Evolutionary conservation across 176 grass and related monocot genomes (phyloP).

Genomic region (Juncus effusus): DNA sequence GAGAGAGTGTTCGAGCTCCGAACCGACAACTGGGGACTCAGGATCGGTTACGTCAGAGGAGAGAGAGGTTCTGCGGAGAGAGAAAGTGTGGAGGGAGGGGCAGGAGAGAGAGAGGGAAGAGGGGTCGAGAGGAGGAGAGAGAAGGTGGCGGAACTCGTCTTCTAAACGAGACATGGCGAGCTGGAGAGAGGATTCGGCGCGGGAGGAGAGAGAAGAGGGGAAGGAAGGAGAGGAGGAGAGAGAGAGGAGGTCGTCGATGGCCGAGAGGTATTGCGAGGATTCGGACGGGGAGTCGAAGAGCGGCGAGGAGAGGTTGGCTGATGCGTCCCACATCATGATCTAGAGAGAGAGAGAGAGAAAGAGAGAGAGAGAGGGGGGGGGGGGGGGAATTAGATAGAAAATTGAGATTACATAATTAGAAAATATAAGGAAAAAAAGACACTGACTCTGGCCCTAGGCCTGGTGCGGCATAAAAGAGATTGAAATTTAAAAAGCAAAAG

Average conservation of each 20-base stretch:
- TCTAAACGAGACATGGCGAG: constrained; percentile 62
- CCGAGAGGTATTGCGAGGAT: constrained; percentile 51
- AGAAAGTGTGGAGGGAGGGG: constrained; percentile 45
- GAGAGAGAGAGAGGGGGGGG: constrained; percentile 4
- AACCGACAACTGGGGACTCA: constrained; percentile 22
- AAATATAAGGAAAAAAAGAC: too few relatives aligned
- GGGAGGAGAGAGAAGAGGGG: constrained; percentile 13
- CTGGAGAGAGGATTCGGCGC: constrained; percentile 64
- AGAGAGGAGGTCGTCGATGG: constrained; percentile 39
- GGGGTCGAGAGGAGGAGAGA: constrained; percentile 36
- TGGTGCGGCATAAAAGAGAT: too few relatives aligned
- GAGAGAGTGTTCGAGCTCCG: constrained; percentile 33
- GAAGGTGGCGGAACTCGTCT: constrained; percentile 83
- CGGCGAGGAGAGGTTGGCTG: constrained; percentile 18
- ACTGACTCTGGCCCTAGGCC: too few relatives aligned
- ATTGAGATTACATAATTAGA: too few relatives aligned
- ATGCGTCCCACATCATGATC: constrained; percentile 50
- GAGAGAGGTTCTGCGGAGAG: constrained; percentile 59
- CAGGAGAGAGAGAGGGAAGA: constrained; percentile 33
- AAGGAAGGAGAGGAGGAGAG: constrained; percentile 10
- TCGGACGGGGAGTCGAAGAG: constrained; percentile 37
- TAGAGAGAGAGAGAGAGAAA: constrained; percentile 6
- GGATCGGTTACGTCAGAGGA: constrained; percentile 49
- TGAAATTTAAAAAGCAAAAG: too few relatives aligned
- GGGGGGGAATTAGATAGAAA: not conserved